Evolutionary conservation across 202 grass and related monocot genomes (phyloP).

Genomic region (Carex sylvatica): DNA sequence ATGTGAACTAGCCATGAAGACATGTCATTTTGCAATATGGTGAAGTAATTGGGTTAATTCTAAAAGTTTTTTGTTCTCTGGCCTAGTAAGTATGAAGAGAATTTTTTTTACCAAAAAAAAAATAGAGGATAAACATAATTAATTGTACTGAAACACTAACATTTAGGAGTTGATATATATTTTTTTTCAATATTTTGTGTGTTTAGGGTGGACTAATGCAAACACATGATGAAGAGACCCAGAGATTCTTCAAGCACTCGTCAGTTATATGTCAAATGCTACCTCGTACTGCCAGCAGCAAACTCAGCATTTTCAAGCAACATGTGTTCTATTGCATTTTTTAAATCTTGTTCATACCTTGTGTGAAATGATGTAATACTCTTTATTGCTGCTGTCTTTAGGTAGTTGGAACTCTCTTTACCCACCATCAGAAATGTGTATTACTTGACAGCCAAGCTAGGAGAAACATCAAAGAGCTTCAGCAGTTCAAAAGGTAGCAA

Average conservation of each 20-base stretch:
- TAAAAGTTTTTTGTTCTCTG: background rate
- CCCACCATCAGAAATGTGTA: conserved; percentile 95
- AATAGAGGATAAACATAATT: background rate
- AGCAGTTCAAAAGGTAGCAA: too few relatives aligned
- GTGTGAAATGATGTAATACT: background rate
- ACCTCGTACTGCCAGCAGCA: conserved; percentile 82
- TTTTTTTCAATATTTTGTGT: background rate
- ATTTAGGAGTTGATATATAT: background rate
- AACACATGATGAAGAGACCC: conserved; percentile 95
- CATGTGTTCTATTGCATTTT: conserved; percentile 47
- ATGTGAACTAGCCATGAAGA: background rate
- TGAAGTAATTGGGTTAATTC: background rate
- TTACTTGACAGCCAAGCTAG: conserved; percentile 87
- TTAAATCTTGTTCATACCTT: background rate
- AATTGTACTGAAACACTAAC: background rate
- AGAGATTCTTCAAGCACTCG: conserved; percentile 93
- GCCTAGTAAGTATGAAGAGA: background rate
- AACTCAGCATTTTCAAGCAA: conserved; percentile 96
- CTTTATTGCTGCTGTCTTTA: conserved; percentile 36
- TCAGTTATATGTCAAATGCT: conserved; percentile 89
- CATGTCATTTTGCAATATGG: background rate
- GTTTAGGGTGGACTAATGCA: conserved; percentile 91
- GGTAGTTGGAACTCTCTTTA: conserved; percentile 94
- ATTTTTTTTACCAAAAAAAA: too few relatives aligned
- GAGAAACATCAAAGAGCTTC: conserved; percentile 44